phyloP scores from a whole-genome alignment of 2,329 filamentous ascomycete species.

The Akanthomyces lecanii region DNA sequence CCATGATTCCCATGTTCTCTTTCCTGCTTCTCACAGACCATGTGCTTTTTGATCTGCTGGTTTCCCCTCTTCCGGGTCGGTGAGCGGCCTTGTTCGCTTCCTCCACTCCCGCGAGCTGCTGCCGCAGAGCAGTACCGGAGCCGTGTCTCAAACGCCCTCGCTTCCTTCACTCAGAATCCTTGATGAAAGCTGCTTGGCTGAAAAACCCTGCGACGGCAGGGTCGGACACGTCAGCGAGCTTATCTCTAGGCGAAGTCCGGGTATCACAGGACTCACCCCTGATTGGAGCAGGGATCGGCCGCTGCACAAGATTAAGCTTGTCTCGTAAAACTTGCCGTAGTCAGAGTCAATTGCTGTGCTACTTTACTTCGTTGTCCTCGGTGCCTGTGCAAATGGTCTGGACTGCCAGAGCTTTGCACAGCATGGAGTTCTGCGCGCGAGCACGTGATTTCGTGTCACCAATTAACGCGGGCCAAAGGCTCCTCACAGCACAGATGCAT shows the following conservation, averaged over 20 bases:
- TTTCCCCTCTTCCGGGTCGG: not conserved
- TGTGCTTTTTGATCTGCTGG: not conserved
- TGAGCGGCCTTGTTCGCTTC: not conserved
- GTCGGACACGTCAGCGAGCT: constrained; percentile 8
- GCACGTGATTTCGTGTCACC: constrained; percentile 16
- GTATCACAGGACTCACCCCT: not conserved
- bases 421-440: not conserved
- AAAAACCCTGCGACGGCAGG: not conserved
- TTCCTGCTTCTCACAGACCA: not conserved
- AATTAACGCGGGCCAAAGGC: constrained; percentile 9
- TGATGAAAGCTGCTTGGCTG: constrained; percentile 23
- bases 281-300: not conserved
- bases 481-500: not conserved
- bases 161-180: constrained; percentile 20
- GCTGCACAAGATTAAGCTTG: not conserved
- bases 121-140: not conserved
- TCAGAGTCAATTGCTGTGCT: not conserved
- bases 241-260: not conserved
- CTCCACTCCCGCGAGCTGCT: not conserved
- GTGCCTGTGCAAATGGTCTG: not conserved
- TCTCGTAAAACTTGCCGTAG: not conserved
- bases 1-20: not conserved
- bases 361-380: not conserved
- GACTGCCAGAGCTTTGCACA: not conserved
- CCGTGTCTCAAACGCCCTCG: not conserved